Percentiles rank a stretch among this genome's conserved stretches.
phyloP scores from a whole-genome alignment of 2,329 filamentous ascomycete genomes.

The Fusarium sp. region DNA sequence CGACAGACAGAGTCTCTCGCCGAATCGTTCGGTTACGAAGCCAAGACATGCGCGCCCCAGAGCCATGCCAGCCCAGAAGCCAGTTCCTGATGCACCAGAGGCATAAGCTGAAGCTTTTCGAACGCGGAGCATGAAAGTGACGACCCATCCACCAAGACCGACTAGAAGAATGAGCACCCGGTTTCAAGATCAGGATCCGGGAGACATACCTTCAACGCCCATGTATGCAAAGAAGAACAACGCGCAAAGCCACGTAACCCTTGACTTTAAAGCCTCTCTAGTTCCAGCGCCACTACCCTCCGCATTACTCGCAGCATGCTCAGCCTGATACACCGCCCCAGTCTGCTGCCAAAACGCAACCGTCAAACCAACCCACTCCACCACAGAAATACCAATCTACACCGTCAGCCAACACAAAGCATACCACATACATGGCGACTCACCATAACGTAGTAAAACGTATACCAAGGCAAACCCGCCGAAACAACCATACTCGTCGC shows the following conservation, averaged over 20 bases:
- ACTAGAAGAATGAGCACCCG: conserved; percentile 46
- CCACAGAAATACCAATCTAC: conserved; percentile 55
- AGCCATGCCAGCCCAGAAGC: conserved; percentile 83
- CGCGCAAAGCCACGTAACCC: conserved; percentile 72
- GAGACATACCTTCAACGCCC: conserved; percentile 66
- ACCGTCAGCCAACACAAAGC: not conserved
- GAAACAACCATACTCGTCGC: conserved; percentile 74
- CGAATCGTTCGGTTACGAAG: conserved; percentile 74
- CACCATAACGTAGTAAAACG: conserved; percentile 77
- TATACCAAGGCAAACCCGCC: conserved; percentile 68
- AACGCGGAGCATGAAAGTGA: conserved; percentile 80
- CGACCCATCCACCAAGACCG: conserved; percentile 80
- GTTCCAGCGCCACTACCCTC: conserved; percentile 44
- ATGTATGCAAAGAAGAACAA: conserved; percentile 79
- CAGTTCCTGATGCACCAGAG: conserved; percentile 76
- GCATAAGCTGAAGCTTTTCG: conserved; percentile 71
- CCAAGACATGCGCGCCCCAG: conserved; percentile 72
- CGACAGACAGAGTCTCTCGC: conserved; percentile 69
- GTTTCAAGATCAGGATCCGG: fast-evolving
- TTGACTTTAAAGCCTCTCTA: conserved; percentile 52
- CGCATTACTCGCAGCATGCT: conserved; percentile 43
- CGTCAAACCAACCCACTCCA: conserved; percentile 64
- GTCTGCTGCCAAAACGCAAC: conserved; percentile 69
- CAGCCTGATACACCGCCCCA: conserved; percentile 60
- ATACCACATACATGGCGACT: conserved; percentile 38